Conservation (phyloP, 768 basidiomycete genomes). For the Lactifluus volemus region DNA sequence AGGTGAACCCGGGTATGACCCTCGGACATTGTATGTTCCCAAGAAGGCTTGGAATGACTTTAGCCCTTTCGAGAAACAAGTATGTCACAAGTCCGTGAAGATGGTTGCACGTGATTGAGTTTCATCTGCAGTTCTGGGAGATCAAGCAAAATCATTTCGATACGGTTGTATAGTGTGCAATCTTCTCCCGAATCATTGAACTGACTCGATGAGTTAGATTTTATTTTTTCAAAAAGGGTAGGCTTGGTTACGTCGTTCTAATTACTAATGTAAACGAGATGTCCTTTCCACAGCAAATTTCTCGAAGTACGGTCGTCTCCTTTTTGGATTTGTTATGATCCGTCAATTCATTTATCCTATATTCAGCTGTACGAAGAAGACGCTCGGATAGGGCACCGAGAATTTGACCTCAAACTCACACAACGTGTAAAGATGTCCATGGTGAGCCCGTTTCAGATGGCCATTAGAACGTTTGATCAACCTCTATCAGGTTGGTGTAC, state of each 20-base stretch:
- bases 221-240: slow-evolving; percentile 99
- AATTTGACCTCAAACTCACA: slow-evolving; percentile 91
- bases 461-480: not conserved
- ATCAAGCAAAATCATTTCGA: slow-evolving; percentile 98
- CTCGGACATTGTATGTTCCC: slow-evolving; percentile 79
- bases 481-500: slow-evolving; percentile 73
- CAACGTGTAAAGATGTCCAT: slow-evolving; percentile 97
- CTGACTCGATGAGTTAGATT: slow-evolving; percentile 36
- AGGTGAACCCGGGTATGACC: slow-evolving; percentile 83
- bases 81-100: slow-evolving; percentile 1
- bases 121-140: slow-evolving; percentile 35
- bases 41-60: slow-evolving; percentile 68
- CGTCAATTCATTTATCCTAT: not conserved
- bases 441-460: slow-evolving; percentile 39
- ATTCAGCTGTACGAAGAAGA: slow-evolving; percentile 85
- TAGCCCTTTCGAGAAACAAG: slow-evolving; percentile 94
- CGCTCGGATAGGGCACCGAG: slow-evolving; percentile 83
- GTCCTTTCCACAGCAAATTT: slow-evolving; percentile 52
- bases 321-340: not conserved
- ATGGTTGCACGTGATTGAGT: not conserved
- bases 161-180: slow-evolving; percentile 43
- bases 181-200: slow-evolving; percentile 22
- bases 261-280: not conserved
- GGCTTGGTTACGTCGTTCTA: slow-evolving; percentile 4
- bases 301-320: slow-evolving; percentile 43